A percentile compares a stretch with the other conserved stretches of the same genome.
Conservation (phyloP, 768 basidiomycete species). For the Lepiota brunneoincarnata region DNA sequence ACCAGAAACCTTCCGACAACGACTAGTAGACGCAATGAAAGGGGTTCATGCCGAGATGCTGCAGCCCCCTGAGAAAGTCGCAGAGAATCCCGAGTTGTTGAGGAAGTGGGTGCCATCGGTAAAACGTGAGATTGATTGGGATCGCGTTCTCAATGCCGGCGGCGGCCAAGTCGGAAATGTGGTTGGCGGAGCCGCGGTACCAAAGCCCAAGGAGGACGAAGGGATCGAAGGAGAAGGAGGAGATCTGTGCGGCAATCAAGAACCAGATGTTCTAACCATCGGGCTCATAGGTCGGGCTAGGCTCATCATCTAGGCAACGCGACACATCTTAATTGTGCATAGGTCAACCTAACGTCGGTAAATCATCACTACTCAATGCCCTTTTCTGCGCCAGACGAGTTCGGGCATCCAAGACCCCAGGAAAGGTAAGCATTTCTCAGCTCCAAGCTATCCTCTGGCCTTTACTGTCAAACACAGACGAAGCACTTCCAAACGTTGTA, state of each 20-base stretch:
- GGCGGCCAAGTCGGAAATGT: conserved; percentile 41
- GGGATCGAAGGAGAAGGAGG: conserved; percentile 17
- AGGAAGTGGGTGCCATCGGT: conserved; percentile 66
- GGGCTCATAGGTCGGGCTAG: conserved; percentile 66
- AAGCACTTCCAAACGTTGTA: conserved; percentile 96
- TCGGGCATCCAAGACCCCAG: conserved; percentile 80
- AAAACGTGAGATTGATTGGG: conserved; percentile 73
- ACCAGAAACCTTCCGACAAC: conserved; percentile 59
- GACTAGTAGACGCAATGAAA: conserved; percentile 62
- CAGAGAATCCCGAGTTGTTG: conserved; percentile 43
- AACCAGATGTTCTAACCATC: conserved; percentile 65
- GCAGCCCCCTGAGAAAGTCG: conserved; percentile 61
- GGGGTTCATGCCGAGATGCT: conserved; percentile 66
- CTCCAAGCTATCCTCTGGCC: not conserved
- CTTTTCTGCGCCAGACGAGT: conserved; percentile 80
- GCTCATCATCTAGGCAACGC: too few relatives aligned
- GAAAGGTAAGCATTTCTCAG: conserved; percentile 56
- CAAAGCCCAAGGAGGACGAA: conserved; percentile 20
- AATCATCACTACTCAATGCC: conserved; percentile 90
- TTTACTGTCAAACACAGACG: conserved; percentile 48
- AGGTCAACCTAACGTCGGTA: conserved; percentile 97
- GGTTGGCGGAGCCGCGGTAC: conserved; percentile 41
- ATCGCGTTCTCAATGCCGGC: conserved; percentile 46
- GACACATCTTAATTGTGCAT: not conserved
- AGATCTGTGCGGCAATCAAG: conserved; percentile 20